Evolutionary conservation across 2,329 filamentous ascomycete species (phyloP).

Genomic region (Epichloe typhina): DNA sequence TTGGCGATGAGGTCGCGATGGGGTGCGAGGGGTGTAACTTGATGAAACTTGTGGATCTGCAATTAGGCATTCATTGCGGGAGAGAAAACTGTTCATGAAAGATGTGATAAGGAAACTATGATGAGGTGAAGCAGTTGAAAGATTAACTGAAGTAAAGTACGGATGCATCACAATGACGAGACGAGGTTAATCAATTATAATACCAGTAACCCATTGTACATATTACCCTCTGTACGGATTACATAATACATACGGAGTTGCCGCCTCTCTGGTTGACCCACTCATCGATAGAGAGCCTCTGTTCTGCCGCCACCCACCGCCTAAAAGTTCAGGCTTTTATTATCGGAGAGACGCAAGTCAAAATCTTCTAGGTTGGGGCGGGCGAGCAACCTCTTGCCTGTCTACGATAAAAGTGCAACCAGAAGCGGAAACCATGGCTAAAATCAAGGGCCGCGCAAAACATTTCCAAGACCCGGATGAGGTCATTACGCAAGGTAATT

Average conservation of each 20-base stretch:
- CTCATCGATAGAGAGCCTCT: no score
- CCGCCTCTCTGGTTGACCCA: no score
- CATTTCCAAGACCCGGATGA: conserved; percentile 51
- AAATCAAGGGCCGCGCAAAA: conserved; percentile 39
- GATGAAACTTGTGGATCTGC: neutral
- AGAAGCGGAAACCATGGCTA: conserved; percentile 30
- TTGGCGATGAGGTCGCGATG: conserved; percentile 3
- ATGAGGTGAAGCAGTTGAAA: neutral
- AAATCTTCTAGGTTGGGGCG: conserved; percentile 20
- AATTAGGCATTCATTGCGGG: neutral
- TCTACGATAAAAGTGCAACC: conserved; percentile 6
- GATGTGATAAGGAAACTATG: neutral
- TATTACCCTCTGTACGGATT: no score
- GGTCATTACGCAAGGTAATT: conserved; percentile 45
- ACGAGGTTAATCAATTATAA: neutral
- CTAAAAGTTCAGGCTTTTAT: no score
- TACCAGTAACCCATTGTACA: no score
- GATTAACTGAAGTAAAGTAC: neutral
- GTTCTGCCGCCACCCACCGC: no score
- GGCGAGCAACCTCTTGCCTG: neutral
- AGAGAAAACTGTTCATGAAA: neutral
- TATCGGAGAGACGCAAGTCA: no score
- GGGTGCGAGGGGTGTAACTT: neutral
- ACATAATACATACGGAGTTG: no score
- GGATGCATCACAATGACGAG: neutral